Evolutionary conservation across 2,329 filamentous ascomycete genomes (phyloP).

Genomic region (Aspergillus brasiliensis): DNA sequence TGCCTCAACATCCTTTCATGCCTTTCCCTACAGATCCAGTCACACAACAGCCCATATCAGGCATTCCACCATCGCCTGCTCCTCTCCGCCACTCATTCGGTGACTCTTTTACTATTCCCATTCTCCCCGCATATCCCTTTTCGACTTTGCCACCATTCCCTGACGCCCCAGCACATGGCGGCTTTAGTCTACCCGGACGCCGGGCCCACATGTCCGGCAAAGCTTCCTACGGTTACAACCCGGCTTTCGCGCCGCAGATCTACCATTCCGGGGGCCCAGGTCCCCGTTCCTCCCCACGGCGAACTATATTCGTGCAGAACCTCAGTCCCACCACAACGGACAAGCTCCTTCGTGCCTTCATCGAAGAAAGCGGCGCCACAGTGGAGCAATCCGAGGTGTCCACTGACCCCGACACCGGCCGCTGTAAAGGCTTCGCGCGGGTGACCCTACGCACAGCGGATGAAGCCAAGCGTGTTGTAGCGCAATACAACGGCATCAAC

Average conservation of each 20-base stretch:
- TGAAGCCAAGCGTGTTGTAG: slow-evolving; percentile 39
- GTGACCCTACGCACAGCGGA: slow-evolving; percentile 37
- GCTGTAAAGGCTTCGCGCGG: slow-evolving; percentile 29
- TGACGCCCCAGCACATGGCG: slow-evolving; percentile 7
- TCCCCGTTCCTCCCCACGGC: slow-evolving; percentile 15
- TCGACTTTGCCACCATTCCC: slow-evolving; percentile 19
- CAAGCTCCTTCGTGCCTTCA: slow-evolving; percentile 30
- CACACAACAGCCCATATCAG: slow-evolving; percentile 21
- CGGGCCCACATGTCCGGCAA: slow-evolving; percentile 8
- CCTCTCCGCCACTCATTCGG: slow-evolving; percentile 31
- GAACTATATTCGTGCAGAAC: slow-evolving; percentile 32
- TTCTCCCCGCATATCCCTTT: slow-evolving; percentile 34
- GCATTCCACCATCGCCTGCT: slow-evolving; percentile 32
- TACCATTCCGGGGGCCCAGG: slow-evolving; percentile 12
- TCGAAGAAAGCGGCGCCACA: slow-evolving; percentile 30
- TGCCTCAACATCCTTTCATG: slow-evolving; percentile 29
- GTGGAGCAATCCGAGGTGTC: slow-evolving; percentile 38
- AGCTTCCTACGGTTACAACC: slow-evolving; percentile 14
- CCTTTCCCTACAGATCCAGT: slow-evolving; percentile 31
- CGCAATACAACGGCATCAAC: slow-evolving; percentile 34
- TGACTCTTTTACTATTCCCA: slow-evolving; percentile 28
- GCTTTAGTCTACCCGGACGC: slow-evolving; percentile 5
- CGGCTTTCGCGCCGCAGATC: slow-evolving; percentile 9
- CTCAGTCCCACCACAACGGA: slow-evolving; percentile 33
- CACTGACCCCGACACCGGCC: slow-evolving; percentile 23